phyloP scores from a whole-genome alignment of 2,329 filamentous ascomycete species.

The Tolypocladium ovalisporum region DNA sequence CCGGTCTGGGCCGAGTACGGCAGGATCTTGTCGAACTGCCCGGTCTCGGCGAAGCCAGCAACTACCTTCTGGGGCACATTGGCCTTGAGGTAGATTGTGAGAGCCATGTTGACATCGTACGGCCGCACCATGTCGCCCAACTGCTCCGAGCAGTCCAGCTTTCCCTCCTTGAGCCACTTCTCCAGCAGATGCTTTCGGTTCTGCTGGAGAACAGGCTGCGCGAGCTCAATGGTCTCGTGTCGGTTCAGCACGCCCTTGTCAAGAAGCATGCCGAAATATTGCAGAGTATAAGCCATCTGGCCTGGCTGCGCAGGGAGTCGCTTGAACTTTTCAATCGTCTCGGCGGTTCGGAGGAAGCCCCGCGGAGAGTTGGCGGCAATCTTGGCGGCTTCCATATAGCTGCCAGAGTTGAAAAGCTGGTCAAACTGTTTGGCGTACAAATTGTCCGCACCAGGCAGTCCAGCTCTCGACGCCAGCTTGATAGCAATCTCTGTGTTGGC shows the following conservation, averaged over 20 bases:
- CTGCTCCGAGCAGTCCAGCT: constrained; percentile 92
- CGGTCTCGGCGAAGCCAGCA: constrained; percentile 86
- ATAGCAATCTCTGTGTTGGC: constrained; percentile 89
- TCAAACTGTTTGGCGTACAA: constrained; percentile 92
- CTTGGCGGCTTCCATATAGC: constrained; percentile 84
- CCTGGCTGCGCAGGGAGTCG: constrained; percentile 67
- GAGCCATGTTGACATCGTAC: constrained; percentile 78
- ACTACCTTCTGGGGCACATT: constrained; percentile 90
- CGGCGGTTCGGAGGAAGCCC: constrained; percentile 85
- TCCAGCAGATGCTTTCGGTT: constrained; percentile 92
- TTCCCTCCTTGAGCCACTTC: constrained; percentile 96
- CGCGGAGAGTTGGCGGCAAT: constrained; percentile 93
- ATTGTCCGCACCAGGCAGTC: constrained; percentile 86
- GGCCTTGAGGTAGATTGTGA: constrained; percentile 83
- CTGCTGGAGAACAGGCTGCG: constrained; percentile 83
- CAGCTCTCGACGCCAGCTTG: constrained; percentile 89
- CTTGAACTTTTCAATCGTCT: constrained; percentile 97
- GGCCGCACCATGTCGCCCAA: constrained; percentile 87
- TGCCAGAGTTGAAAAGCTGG: constrained; percentile 66
- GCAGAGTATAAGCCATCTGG: constrained; percentile 86
- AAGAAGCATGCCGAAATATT: constrained; percentile 95
- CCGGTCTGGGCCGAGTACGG: constrained; percentile 76
- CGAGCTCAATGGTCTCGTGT: constrained; percentile 88
- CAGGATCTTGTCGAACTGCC: constrained; percentile 94
- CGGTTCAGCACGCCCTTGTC: constrained; percentile 91